These are phyloP conservation scores for Chondrostereum purpureum DNA, from an alignment of 1,284 basidiomycete species.

Conservation along the genomic window DNA sequence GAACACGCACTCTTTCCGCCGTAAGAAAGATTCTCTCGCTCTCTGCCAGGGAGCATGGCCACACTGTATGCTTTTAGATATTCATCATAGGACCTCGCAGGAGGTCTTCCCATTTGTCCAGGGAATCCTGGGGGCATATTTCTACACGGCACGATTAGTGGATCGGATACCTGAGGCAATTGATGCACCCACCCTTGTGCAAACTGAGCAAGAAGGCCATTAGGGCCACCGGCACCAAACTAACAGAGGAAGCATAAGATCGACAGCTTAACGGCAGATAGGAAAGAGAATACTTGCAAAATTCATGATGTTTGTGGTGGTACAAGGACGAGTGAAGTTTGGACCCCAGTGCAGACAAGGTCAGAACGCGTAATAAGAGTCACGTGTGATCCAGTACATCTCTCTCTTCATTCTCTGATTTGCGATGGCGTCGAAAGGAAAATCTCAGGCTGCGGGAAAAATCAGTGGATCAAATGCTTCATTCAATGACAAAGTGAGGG, in stretches of 20 bases:
- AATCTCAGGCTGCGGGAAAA: background rate
- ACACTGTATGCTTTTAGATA: conserved; percentile 84
- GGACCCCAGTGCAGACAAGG: background rate
- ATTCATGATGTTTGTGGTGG: conserved; percentile 40
- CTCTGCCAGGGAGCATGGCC: conserved; percentile 76
- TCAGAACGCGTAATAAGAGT: background rate
- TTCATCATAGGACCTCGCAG: conserved; percentile 69
- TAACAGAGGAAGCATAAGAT: conserved; percentile 20
- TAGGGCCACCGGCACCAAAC: conserved; percentile 52
- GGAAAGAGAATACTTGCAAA: conserved; percentile 44
- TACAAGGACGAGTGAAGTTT: conserved; percentile 10
- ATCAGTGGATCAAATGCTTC: conserved; percentile 58
- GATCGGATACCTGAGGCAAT: conserved; percentile 1
- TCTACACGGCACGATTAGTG: background rate
- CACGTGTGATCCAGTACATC: background rate
- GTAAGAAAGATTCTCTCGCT: conserved; percentile 84
- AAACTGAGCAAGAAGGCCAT: conserved; percentile 56
- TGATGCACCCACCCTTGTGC: conserved; percentile 39
- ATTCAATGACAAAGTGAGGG: conserved; percentile 75
- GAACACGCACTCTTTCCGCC: conserved; percentile 90
- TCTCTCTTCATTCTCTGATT: background rate
- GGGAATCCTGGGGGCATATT: conserved; percentile 42
- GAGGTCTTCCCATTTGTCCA: conserved; percentile 33
- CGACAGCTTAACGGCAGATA: conserved; percentile 1
- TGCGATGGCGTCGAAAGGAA: background rate